Evolutionary conservation across 2,329 filamentous ascomycete species (phyloP), one percentile per base, ranked within the genome.

Genomic region (Gyromitra esculenta): DNA sequence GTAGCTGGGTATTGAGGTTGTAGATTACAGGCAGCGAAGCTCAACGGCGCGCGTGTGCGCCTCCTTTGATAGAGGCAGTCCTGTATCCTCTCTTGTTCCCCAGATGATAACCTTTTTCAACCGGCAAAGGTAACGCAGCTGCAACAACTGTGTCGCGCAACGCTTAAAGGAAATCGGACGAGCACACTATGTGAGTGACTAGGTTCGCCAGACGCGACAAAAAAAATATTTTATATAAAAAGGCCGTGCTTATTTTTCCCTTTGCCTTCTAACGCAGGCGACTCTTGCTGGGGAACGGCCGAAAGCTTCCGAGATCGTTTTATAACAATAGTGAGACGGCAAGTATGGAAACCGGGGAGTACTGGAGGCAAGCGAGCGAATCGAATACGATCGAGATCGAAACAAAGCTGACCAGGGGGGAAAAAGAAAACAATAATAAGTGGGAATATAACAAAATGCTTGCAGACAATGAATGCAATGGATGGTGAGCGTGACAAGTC

Each of bases 401-500:
- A 77, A 71, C 50, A 65, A 76, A 75, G 71, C 60, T 65, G 71
- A 69, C 65, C 71, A 70, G 71, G 71, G 73, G 60, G 70, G 18
- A 70, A 70, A 77, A 77, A 77, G 60, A 71, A 77, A 77, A 77
- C 60, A 77, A 75, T 75, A 75, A 63, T 77, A 77, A 77, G 60
- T 69, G 11, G 52, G 73, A 69, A 78, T 73, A 73, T 73, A 78
- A 78, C 68, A 72, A 31, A 77, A 78, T 68, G 67, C 64, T 65
- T 63, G 64, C 56, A 78, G 60, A 48, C 45, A 77, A 68, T 67
- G 48, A 64, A 78, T 65, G 73, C 56, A 75, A 68, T 63, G 63
- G 75, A 74, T 65, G 73, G 73, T 35, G 69, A 77, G 74, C 60
- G 68, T 73, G 56, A 60, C 54, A 66, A 69, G 76, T 77, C 73